Evolutionary conservation across 1,284 basidiomycete species (phyloP), one percentile per base, ranked within the genome.

Genomic region (Vanrija pseudolonga): DNA sequence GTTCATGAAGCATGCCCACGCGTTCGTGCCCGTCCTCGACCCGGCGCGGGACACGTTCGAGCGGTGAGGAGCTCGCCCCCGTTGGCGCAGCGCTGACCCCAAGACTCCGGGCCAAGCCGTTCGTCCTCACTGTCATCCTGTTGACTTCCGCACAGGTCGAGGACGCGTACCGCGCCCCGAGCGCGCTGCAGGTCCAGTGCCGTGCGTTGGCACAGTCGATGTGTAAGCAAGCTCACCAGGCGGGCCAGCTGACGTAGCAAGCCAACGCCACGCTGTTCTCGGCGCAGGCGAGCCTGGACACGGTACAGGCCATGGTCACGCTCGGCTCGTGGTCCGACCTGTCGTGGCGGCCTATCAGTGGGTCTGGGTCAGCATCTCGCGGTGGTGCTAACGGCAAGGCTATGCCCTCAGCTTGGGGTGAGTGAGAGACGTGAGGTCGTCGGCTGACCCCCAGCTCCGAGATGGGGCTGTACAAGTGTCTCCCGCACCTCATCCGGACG

Each of bases 211-310:
- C 63, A 2, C 63, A 66, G 45, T 40, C 56, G 5, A 64, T 68
- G 55, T 47, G 48, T 64, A 36, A 8, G 24, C 24, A 24, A 5
- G 7, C 59, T 28, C 3, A 4, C 19, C 20, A 20, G 12, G 17
- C 12, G 23, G 8, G 41, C 0, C 22, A 38, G 26, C 45, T 58
- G 24, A 45, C 42, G 24, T n/a, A n/a, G 2, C 9, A 43, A 69
- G 68, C 59, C 38, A 60, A 61, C 45, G 46, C 52, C 1, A 68
- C 67, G 0, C 44, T 68, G 6, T 68, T 68, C 47, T 63, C 63
- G 3, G 63, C 65, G 15, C 56, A 64, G 8, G 54, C 60, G 9
- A 59, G 53, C 11, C 54, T 66, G 15, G 65, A 68, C 45, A 60
- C 65, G 4, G 54, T 67, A 3, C 65, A 66, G 46, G 65, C 62